Conservation (phyloP, 2,329 filamentous ascomycete genomes). For the Lasiodiplodia hormozganensis region DNA sequence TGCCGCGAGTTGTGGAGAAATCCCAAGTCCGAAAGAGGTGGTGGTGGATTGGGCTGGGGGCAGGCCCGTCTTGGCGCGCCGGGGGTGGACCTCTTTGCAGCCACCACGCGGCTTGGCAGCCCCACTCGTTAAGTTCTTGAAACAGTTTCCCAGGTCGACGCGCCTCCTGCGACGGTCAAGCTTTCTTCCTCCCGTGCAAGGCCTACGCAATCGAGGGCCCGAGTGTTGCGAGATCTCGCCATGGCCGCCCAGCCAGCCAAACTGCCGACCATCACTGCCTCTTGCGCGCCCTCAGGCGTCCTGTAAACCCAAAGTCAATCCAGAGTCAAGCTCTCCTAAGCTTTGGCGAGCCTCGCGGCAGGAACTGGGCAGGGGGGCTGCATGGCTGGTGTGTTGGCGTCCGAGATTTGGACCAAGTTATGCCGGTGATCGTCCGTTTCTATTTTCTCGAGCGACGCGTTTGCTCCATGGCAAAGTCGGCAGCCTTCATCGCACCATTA, state of each 20-base stretch:
- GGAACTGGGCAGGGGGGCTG: neutral
- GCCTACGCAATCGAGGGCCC: conserved; percentile 3
- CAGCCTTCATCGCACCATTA: conserved; percentile 5
- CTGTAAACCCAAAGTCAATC: neutral
- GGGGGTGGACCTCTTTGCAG: conserved; percentile 21
- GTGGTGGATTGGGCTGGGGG: neutral
- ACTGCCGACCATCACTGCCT: neutral
- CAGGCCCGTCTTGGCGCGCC: neutral
- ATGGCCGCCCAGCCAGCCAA: neutral
- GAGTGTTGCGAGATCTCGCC: neutral
- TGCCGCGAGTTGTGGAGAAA: conserved; percentile 25
- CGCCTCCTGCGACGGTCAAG: conserved; percentile 16
- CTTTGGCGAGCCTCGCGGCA: neutral
- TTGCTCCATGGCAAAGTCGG: neutral
- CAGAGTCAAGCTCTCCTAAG: neutral
- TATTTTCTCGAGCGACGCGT: neutral
- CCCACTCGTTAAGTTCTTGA: conserved; percentile 12
- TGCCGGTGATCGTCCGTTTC: conserved; percentile 11
- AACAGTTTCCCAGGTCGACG: neutral
- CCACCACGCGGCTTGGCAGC: neutral
- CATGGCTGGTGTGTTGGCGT: neutral
- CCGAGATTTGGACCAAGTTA: neutral
- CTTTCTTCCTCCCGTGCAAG: conserved; percentile 11
- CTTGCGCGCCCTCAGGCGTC: neutral
- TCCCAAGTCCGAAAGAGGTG: neutral